Evolutionary conservation across 208 protist genomes (phyloP), one percentile per base, ranked within the genome.

Genomic region (Leishmania aethiopica): DNA sequence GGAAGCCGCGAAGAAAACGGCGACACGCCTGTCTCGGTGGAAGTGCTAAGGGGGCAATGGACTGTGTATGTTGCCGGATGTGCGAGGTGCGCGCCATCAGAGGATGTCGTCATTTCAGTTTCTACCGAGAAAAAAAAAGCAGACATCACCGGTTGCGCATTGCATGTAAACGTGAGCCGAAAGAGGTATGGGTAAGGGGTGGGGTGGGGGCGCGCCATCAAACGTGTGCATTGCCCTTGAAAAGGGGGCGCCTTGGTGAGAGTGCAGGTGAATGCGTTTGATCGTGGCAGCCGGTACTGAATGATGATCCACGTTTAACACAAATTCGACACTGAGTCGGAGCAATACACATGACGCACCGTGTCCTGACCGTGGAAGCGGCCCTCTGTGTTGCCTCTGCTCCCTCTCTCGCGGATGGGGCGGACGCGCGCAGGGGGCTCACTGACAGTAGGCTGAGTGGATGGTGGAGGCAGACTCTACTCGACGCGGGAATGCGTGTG

Each of bases 301-400:
- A 69, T 53, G 83, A 86, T 86, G 83, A 86, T 83, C 83, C 79
- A 60, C 75, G 85, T 83, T 84, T 75, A 86, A 74, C 84, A 82
- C 84, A 83, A 78, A 47, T 86, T 88, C 85, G 85, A 88, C 85
- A 88, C 85, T 86, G 82, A 86, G 82, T 86, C 85, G 85, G 85
- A 88, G 40, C 2, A 53, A 66, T 47, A 42, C 25, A 64, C 78
- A 86, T 86, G 83, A 86, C 83, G 83, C 83, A 86, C 79, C 11
- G 83, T 86, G 83, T 86, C 83, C 70, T 60, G 83, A 86, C 67
- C 83, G 78, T 59, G 78, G 83, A 83, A 35, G 83, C 55, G 80
- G 37, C 78, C 74, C 74, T 49, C 74, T 71, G 66, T 49, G 66
- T 11, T 25, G 40, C 66, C 66, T 40, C 40, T 72, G 66, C 66